A percentile compares a stretch with the other conserved stretches of the same genome.
Conservation (phyloP, 768 basidiomycete species). For the Xerocomellus amylosporus region DNA sequence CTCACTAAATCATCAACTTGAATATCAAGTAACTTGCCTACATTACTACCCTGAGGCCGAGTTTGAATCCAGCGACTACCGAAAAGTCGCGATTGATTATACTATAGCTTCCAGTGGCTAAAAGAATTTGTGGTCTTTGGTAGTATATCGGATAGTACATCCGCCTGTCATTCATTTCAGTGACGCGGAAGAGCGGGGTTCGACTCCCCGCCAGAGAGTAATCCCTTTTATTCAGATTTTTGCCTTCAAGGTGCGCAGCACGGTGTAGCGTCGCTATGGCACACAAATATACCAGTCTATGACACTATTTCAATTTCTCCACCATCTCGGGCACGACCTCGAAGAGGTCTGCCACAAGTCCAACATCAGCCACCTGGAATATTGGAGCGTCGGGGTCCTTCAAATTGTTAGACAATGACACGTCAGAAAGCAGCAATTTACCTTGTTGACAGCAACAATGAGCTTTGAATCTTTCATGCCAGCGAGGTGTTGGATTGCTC, state of each 20-base stretch:
- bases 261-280: constrained; percentile 12
- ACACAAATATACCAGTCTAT: constrained; percentile 9
- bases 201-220: constrained; percentile 46
- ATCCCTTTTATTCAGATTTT: neutral
- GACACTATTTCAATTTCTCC: constrained; percentile 70
- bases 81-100: no score
- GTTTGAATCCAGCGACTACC: no score
- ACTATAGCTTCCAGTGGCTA: neutral
- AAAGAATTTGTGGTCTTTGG: constrained; percentile 27
- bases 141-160: constrained; percentile 53
- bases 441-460: constrained; percentile 98
- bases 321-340: constrained; percentile 88
- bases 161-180: constrained; percentile 39
- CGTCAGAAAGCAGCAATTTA: constrained; percentile 19
- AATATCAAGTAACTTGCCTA: no score
- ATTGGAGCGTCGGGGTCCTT: constrained; percentile 98
- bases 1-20: no score
- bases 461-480: constrained; percentile 99
- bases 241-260: neutral
- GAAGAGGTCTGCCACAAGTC: constrained; percentile 91
- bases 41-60: no score
- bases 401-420: constrained; percentile 13
- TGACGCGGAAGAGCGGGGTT: constrained; percentile 41
- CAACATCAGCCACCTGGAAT: constrained; percentile 96
- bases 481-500: constrained; percentile 97